Evolutionary conservation across 306 rosid species (phyloP).

Genomic region (Corylus avellana): DNA sequence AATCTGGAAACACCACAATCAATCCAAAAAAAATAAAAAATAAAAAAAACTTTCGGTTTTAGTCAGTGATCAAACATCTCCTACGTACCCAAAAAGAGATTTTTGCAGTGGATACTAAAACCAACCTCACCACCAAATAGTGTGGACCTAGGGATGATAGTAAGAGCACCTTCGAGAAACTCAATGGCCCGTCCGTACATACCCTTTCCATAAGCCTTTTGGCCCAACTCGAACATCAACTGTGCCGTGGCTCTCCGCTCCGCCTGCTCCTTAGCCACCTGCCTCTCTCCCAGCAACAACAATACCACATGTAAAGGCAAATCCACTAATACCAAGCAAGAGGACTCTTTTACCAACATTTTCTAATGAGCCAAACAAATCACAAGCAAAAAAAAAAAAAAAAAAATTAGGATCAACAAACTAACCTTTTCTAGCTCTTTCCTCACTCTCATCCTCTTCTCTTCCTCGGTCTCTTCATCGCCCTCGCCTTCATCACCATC

Average conservation of each 20-base stretch:
- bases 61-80: background rate
- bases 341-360: background rate
- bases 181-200: conserved; percentile 91
- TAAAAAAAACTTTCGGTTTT: background rate
- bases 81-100: background rate
- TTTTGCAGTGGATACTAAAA: conserved; percentile 16
- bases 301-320: background rate
- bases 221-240: conserved; percentile 93
- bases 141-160: conserved; percentile 80
- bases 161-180: conserved; percentile 90
- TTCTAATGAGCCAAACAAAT: background rate
- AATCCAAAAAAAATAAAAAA: background rate
- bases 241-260: conserved; percentile 91
- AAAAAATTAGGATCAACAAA: background rate
- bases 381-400: no score
- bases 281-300: conserved; percentile 24
- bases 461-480: conserved; percentile 68
- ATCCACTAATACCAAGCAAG: background rate
- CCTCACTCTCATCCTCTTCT: conserved; percentile 84
- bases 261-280: conserved; percentile 97
- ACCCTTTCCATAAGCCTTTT: conserved; percentile 89
- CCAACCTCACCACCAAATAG: conserved; percentile 97
- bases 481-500: conserved; percentile 43
- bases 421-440: conserved; percentile 91
- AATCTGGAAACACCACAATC: conserved; percentile 50